phyloP scores from a whole-genome alignment of 768 basidiomycete species.

The Mycena vitilis region DNA sequence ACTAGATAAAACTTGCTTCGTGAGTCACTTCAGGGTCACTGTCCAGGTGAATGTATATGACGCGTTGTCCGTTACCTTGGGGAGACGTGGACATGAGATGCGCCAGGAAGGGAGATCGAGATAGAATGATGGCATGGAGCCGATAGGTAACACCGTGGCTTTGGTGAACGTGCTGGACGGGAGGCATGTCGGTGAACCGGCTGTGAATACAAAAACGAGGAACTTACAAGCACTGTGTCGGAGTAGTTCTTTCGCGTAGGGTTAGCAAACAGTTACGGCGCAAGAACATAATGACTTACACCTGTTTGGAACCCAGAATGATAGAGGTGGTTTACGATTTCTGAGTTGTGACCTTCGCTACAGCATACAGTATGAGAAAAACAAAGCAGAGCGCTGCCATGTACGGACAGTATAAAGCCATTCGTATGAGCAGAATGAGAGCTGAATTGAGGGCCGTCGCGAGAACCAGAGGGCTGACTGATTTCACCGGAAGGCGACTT shows the following conservation, averaged over 20 bases:
- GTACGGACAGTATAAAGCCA: constrained; percentile 52
- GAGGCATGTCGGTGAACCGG: constrained; percentile 24
- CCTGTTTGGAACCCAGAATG: constrained; percentile 85
- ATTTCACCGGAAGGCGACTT: constrained; percentile 50
- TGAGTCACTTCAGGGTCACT: constrained; percentile 85
- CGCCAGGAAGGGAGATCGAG: constrained; percentile 88
- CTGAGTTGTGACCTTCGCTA: constrained; percentile 77
- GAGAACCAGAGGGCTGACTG: constrained; percentile 50
- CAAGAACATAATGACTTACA: constrained; percentile 58
- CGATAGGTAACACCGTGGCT: constrained; percentile 65
- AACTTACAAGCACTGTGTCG: constrained; percentile 80
- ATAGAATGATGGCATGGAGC: constrained; percentile 87
- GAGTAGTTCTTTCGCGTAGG: constrained; percentile 73
- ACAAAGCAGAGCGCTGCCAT: not conserved
- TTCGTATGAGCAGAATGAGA: constrained; percentile 62
- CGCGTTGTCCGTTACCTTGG: constrained; percentile 65
- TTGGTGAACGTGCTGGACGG: constrained; percentile 75
- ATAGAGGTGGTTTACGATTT: constrained; percentile 83
- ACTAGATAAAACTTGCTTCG: constrained; percentile 67
- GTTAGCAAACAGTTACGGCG: constrained; percentile 26
- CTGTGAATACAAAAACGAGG: constrained; percentile 11
- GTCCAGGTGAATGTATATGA: constrained; percentile 80
- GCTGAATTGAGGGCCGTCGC: constrained; percentile 49
- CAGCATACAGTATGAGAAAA: not conserved
- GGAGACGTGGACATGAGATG: constrained; percentile 89